Base-by-base conservation (phyloP, 768 basidiomycete species). In the Russula compacta region DNA sequence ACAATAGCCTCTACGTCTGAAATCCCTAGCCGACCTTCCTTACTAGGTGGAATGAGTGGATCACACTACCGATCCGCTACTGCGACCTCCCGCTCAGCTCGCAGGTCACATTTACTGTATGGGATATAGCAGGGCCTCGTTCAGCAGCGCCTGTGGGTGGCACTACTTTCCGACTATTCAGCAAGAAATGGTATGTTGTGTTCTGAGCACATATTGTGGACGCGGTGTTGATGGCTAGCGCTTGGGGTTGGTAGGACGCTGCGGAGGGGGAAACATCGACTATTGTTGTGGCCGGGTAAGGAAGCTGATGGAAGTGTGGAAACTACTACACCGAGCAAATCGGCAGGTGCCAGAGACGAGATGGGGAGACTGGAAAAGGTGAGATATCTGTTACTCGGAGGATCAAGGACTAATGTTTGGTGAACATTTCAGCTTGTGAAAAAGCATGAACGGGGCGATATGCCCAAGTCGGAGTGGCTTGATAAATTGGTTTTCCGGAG, bases 321-420 rank as follows among this genome's bases (percentile, higher is more conserved):
- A 46, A 81, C 87, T 0, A 78, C 81, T 1, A 99, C 97, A 1
- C 94, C 94, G 0, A 95, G 92, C 71, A 98, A 97, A 69, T 70
- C 86, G 15, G 85, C 86, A 17, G 85, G 81, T 49, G 75, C 77
- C 0, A 79, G 82, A 61, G 97, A 99, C 69, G 97, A 98, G 72
- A 94, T 95, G 91, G 97, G 94, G 4, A 78, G 95, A 48, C 72
- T 99, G 50, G 95, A 98, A 73, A 92, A 92, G 82, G 92, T 89
- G 47, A 33, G 75, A 67, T 15, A 8, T 19, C 17, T 11, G 10
- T 15, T 57, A 14, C 46, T 29, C 11, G 32, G 40, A 4, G 40
- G 4, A 19, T 35, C 17, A 21, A 29, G 32, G 17, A 15, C 7
- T 43, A 15, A 59, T 5, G 2, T 8, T 48, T n/a, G 15, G 19